Evolutionary conservation across 1,284 basidiomycete genomes (phyloP), one percentile per base, ranked within the genome.

Genomic region (Leccinum huronense): DNA sequence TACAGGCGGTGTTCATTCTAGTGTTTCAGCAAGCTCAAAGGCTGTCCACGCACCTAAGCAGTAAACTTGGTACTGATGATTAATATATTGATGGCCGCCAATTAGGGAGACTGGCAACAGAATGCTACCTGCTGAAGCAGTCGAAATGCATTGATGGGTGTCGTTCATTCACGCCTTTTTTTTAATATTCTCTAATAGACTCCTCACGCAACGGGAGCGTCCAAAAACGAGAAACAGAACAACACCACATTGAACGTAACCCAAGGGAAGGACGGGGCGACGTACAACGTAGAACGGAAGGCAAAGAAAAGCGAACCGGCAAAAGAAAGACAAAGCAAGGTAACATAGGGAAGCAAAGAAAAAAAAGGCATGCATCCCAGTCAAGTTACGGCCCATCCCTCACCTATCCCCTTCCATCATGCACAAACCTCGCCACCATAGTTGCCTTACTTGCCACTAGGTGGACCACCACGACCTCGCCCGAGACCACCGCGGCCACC

Each of bases 401-500:
- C 31, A 45, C 51, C 57, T 34, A 59, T 48, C 57, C 59, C 23
- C 60, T 54, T 55, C 53, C 42, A 53, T 42, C 57, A 58, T 31
- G 27, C 58, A 60, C 62, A 57, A 62, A 57, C 61, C 53, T 57
- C 42, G 3, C 48, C 58, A 23, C 64, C 64, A 31, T 19, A 36
- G 56, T 63, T 54, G 59, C 3, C 60, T 51, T 74, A 73, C 61
- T 73, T 73, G 62, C 55, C 60, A 55, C 65, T 53, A 16, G 70
- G 65, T 38, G 76, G 75, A 10, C 59, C 76, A 58, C 76, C 75
- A 48, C 78, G 75, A 59, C 74, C 75, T 58, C 77, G 74, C 30
- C 75, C 73, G 58, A 73, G 70, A 14, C 79, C 79, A 61, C 80
- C 78, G 51, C 77, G 75, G 3, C 74, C 73, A 14, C 72, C 70